Evolutionary conservation across 2,329 filamentous ascomycete species (phyloP).

Genomic region (Mollisiaceae sp.): DNA sequence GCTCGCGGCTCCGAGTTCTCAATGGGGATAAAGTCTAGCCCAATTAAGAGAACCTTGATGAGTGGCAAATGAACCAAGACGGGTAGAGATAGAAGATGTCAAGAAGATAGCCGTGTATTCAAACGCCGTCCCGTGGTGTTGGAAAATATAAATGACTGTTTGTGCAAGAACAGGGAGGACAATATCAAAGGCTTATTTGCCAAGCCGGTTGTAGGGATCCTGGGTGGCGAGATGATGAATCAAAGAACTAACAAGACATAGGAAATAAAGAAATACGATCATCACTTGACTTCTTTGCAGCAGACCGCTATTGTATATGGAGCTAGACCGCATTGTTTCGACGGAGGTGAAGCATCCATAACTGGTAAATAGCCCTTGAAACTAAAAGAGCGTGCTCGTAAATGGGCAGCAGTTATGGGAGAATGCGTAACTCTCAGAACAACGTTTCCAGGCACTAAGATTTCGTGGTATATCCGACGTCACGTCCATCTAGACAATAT

Average conservation of each 20-base stretch:
- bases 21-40: background rate
- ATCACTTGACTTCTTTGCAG: background rate
- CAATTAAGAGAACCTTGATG: background rate
- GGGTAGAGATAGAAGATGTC: background rate
- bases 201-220: background rate
- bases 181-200: background rate
- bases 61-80: background rate
- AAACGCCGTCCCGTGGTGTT: background rate
- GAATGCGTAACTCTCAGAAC: background rate
- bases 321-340: too few species aligned
- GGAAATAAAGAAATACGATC: background rate
- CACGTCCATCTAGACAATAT: background rate
- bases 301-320: background rate
- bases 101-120: background rate
- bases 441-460: background rate
- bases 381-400: background rate
- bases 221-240: background rate
- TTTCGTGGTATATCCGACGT: background rate
- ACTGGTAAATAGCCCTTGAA: background rate
- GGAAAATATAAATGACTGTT: background rate
- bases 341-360: too few species aligned
- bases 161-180: background rate
- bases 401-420: background rate
- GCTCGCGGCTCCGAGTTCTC: background rate
- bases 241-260: background rate